A percentile compares a stretch with the other conserved stretches of the same genome.
Evolutionary conservation across 164 flowering plant species (phyloP).

Genomic region (Vitis rupestris): DNA sequence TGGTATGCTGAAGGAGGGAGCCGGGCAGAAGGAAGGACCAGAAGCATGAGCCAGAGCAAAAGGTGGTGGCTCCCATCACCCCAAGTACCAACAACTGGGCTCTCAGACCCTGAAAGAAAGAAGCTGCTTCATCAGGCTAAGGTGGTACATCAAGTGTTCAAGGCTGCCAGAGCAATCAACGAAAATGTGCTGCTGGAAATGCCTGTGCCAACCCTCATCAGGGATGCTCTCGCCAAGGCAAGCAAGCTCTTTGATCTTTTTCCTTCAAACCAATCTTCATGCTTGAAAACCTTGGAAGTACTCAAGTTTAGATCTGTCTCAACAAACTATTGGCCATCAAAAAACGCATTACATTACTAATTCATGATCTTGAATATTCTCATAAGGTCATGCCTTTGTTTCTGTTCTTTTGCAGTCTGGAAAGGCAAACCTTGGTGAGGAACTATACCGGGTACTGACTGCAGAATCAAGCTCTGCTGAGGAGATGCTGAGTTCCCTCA

Average conservation of each 20-base stretch:
- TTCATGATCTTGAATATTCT: too few relatives aligned
- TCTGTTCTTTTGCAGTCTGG: conserved; percentile 48
- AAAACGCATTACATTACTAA: too few relatives aligned
- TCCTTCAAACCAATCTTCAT: not conserved
- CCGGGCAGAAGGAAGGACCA: conserved; percentile 73
- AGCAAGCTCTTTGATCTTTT: conserved; percentile 10
- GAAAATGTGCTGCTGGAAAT: conserved; percentile 66
- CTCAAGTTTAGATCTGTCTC: too few relatives aligned
- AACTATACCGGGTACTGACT: conserved; percentile 50
- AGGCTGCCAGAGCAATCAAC: conserved; percentile 85
- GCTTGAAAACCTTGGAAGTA: not conserved
- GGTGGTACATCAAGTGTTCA: conserved; percentile 76
- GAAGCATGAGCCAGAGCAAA: conserved; percentile 46
- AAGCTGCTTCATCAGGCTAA: conserved; percentile 56
- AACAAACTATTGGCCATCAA: too few relatives aligned
- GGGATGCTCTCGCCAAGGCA: conserved; percentile 76
- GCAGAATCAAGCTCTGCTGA: conserved; percentile 42
- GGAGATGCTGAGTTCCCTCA: conserved; percentile 48
- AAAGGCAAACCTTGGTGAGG: conserved; percentile 71
- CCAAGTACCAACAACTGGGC: conserved; percentile 68
- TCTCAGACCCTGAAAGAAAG: conserved; percentile 60
- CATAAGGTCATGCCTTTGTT: not conserved
- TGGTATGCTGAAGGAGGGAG: conserved; percentile 95
- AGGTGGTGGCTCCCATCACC: conserved; percentile 98
- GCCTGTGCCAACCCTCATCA: conserved; percentile 62